Evolutionary conservation across 2,329 filamentous ascomycete genomes (phyloP), one percentile per base, ranked within the genome.

Genomic region (Xylariaceae sp.): DNA sequence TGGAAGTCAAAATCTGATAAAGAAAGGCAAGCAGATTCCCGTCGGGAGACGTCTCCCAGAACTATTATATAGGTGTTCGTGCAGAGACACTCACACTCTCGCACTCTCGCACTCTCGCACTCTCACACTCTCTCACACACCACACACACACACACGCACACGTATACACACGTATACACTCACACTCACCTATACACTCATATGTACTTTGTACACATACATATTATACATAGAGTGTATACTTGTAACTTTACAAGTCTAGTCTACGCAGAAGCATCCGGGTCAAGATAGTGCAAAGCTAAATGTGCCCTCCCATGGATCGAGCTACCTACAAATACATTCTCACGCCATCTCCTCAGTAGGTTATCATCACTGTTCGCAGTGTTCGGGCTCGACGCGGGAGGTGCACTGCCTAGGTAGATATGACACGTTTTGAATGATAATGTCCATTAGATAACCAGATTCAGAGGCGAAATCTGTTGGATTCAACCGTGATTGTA

Each of bases 341-440:
- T 37, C 35, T 11, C 35, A 7, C 8, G 35, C 8, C 35, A 9
- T 11, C 35, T 11, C 32, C 5, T 3, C 5, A 34, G 32, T 5
- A 34, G 8, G 8, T 7, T 11, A 27, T 31, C 44, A 47, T 19
- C 50, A 52, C 47, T 49, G 53, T 55, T 19, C 19, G 19, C 19
- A 19, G 19, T 19, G 19, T 19, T 19, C 55, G 55, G 44, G 9
- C 54, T 60, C 58, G 58, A 55, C 52, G 58, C 41, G 29, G 19
- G 41, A 43, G 41, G 27, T 12, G 19, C 12, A 32, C 12, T 4
- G 12, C 12, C 8, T 26, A 34, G 27, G 46, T 56, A 58, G 50
- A 51, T 54, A 54, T 60, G 58, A 60, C 58, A 40, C 45, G 54
- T 56, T 50, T 54, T 37, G 42, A 58, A 55, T 49, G 43, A 46